A percentile compares a stretch with the other conserved stretches of the same genome.
phyloP scores from a whole-genome alignment of 345 rosid species.

The Corchorus capsularis region DNA sequence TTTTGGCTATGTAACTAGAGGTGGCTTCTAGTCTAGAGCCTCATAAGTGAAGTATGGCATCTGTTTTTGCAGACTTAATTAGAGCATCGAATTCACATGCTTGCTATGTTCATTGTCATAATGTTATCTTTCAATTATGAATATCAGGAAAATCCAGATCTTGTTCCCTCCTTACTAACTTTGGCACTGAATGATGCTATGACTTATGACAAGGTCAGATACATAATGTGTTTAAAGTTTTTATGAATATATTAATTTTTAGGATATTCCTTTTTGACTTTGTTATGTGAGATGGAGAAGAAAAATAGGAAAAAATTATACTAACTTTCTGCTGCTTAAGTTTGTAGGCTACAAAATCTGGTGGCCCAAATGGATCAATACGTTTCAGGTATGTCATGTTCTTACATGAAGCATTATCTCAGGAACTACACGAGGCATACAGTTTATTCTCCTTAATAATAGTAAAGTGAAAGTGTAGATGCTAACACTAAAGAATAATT shows the following conservation, averaged over 20 bases:
- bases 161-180: constrained; percentile 64
- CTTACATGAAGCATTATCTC: constrained; percentile 14
- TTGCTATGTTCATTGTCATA: not conserved
- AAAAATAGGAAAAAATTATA: not conserved
- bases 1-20: not conserved
- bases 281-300: not conserved
- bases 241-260: not conserved
- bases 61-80: not conserved
- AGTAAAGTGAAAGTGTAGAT: not conserved
- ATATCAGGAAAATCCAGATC: constrained; percentile 65
- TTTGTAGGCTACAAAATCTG: constrained; percentile 85
- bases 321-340: constrained; percentile 32
- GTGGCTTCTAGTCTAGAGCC: not conserved
- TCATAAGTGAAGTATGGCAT: not conserved
- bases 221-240: not conserved
- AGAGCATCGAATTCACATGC: not conserved
- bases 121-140: not conserved
- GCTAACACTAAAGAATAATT: not conserved
- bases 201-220: constrained; percentile 89
- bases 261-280: not conserved
- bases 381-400: constrained; percentile 64
- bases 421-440: not conserved
- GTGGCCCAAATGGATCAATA: constrained; percentile 93
- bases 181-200: constrained; percentile 80
- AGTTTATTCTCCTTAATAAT: not conserved